Percentiles rank a stretch among this genome's conserved stretches.
Evolutionary conservation across 805 yeast species (phyloP).

Genomic region (Candida andamanensis): DNA sequence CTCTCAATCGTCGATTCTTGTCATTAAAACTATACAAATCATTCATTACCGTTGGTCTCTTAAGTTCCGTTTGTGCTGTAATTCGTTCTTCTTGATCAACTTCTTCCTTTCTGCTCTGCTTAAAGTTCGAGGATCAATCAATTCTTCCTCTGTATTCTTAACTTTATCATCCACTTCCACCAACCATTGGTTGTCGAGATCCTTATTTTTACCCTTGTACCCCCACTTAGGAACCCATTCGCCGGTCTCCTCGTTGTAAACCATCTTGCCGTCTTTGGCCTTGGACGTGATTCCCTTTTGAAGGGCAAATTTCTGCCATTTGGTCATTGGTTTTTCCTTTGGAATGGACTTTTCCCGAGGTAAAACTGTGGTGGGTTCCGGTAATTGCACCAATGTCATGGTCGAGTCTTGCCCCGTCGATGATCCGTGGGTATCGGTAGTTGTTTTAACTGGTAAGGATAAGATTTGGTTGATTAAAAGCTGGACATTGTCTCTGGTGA

Average conservation of each 20-base stretch:
- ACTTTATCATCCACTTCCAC: conserved; percentile 86
- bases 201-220: conserved; percentile 87
- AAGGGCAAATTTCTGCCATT: conserved; percentile 96
- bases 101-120: conserved; percentile 78
- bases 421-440: conserved; percentile 64
- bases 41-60: conserved; percentile 19
- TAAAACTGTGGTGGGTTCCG: conserved; percentile 72
- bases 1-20: too few species aligned
- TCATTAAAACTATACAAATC: conserved; percentile 2
- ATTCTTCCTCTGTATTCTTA: conserved; percentile 47
- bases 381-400: conserved; percentile 78
- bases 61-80: conserved; percentile 80
- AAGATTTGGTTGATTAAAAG: conserved; percentile 83
- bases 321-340: conserved; percentile 85
- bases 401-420: conserved; percentile 63
- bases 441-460: conserved; percentile 82
- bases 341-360: conserved; percentile 97
- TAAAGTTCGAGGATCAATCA: conserved; percentile 83
- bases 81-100: conserved; percentile 75
- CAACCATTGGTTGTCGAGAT: conserved; percentile 85
- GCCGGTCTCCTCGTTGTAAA: conserved; percentile 81
- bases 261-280: conserved; percentile 84
- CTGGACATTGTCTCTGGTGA: conserved; percentile 90
- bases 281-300: conserved; percentile 91
- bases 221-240: conserved; percentile 99